Evolutionary conservation across 345 rosid genomes (phyloP), one percentile per base, ranked within the genome.

Genomic region (Corchorus olitorius): DNA sequence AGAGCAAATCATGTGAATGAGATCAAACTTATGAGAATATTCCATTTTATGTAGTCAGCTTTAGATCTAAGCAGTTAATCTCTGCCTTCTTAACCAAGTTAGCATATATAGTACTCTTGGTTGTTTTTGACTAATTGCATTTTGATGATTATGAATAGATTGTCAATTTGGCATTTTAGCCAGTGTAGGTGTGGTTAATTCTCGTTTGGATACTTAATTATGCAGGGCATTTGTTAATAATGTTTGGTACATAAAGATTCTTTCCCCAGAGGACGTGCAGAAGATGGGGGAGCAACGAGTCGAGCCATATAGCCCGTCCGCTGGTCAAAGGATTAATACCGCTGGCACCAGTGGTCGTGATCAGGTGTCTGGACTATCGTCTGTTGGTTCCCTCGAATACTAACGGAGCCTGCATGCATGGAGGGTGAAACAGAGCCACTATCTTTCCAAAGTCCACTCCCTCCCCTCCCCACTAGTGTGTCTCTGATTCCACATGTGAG

Each of bases 191-290:
- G 60, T 19, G 33, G 22, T 43, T 65, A 19, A 17, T 43, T 17
- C 8, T 65, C 41, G 11, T 16, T 49, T 45, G 64, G 39, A 12
- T 20, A 45, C 20, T 13, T 6, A 46, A 67, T 0, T 35, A 65
- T 87, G 79, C 87, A 89, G 91, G 80, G 84, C 86, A 72, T 89
- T 89, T 82, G 91, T 88, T 80, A 89, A 83, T 75, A 89, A 86
- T 48, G 93, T 89, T 59, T 88, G 91, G 91, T 84, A 83, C 70
- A 89, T 89, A 76, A 89, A 89, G 91, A 89, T 89, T 82, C 87
- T 88, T 48, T 86, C 93, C 5, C 89, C 72, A 2, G 92, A 83
- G 78, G 90, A 89, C 74, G 88, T 89, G 65, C 90, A 83, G 33
- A 81, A 87, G 75, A 83, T 89, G 93, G 89, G 93, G 0, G 87